Evolutionary conservation across 306 rosid species (phyloP), one percentile per base, ranked within the genome.

Genomic region (Gastrolobium villosum): DNA sequence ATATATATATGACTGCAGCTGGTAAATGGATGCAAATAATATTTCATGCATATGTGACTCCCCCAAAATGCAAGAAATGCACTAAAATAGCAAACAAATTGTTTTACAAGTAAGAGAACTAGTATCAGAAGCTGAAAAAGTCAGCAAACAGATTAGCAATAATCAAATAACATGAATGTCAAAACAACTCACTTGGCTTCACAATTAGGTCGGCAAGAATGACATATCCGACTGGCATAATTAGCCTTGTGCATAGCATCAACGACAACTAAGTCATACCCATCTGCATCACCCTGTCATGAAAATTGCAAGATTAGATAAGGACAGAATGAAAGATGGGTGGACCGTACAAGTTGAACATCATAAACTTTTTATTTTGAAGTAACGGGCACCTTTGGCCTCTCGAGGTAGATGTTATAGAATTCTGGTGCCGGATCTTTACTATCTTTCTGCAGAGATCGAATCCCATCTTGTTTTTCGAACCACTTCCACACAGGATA

Each of bases 241-340:
- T 95, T 95, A 46, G 99, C 99, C 85, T 93, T 96, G 76, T 96
- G 99, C 99, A 96, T 96, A 70, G 99, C 99, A 80, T 96, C 99
- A 67, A 96, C 99, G 6, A 96, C 99, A 46, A 93, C 97, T 49
- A 93, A 82, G 83, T 96, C 99, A 77, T 96, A 96, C 53, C 99
- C 99, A 81, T 96, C 96, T 36, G 94, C 98, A 66, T 93, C 99
- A 74, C 99, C 99, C 99, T 96, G 86, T 73, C 85, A 87, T 62
- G 78, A 67, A 67, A 10, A 56, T 72, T 50, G 49, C 30, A 66
- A 57, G 74, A 81, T 55, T 77, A 50, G 66, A 34, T 44, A 43
- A 77, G 46, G 7, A 63, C 11, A 56, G 41, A 63, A 77, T 41
- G 63, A 45, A 55, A 71, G 62, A 49, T 45, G 48, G 39, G 66